These are phyloP conservation scores for Quercus agrifolia DNA, from an alignment of 306 rosid species.

Conservation along the genomic window DNA sequence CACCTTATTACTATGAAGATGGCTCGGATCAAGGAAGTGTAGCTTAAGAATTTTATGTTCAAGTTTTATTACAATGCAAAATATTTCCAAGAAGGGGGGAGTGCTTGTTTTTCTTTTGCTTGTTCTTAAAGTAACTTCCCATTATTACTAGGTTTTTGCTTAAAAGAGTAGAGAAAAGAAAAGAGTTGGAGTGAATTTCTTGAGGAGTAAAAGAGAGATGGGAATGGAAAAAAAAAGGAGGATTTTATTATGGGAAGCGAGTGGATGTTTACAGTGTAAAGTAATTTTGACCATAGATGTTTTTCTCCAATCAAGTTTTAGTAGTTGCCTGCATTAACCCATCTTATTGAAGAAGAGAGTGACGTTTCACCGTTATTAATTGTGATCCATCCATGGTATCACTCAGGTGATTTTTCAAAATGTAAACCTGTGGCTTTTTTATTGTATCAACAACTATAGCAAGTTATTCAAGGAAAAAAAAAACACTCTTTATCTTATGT, in stretches of 20 bases:
- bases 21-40: slow-evolving; percentile 69
- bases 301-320: slow-evolving; percentile 17
- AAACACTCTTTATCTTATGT: background rate
- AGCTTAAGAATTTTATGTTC: slow-evolving; percentile 28
- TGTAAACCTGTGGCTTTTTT: slow-evolving; percentile 19
- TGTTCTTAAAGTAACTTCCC: slow-evolving; percentile 22
- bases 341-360: background rate
- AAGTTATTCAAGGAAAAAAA: no score
- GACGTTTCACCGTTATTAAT: slow-evolving; percentile 23
- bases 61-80: background rate
- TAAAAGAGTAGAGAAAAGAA: slow-evolving; percentile 5
- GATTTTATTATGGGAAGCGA: background rate
- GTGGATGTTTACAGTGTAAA: slow-evolving; percentile 18
- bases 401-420: slow-evolving; percentile 11
- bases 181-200: no score
- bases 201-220: slow-evolving; percentile 1
- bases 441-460: background rate
- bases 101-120: slow-evolving; percentile 15
- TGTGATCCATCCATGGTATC: slow-evolving; percentile 18
- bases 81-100: background rate
- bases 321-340: slow-evolving; percentile 18
- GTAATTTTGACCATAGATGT: slow-evolving; percentile 19
- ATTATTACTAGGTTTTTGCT: slow-evolving; percentile 17
- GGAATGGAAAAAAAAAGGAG: slow-evolving; percentile 7
- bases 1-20: slow-evolving; percentile 67